Evolutionary conservation across 2,329 filamentous ascomycete species (phyloP), one percentile per base, ranked within the genome.

Genomic region (Xylariaceae sp.): DNA sequence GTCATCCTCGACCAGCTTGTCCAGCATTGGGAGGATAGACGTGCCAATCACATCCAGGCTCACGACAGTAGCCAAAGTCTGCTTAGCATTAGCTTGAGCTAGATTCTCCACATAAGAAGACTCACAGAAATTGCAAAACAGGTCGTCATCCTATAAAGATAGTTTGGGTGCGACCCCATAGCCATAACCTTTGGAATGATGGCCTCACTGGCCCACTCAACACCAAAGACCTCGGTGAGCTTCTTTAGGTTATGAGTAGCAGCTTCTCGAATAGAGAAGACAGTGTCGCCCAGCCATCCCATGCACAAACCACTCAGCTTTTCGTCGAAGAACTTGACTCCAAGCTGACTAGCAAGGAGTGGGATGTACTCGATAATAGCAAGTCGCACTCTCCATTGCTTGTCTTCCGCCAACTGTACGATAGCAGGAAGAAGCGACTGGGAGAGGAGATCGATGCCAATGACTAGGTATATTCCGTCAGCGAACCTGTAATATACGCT

Each of bases 291-390:
- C 24, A 98, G 76, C 93, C 93, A 98, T 54, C 88, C 87, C 91
- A 98, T 97, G 74, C 93, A 98, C 29, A 98, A 75, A 53, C 83
- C 85, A 65, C 88, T 91, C 40, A 98, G 78, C 72, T 98, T 94
- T 69, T 98, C 93, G 57, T 98, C 90, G 61, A 98, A 98, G 75
- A 98, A 98, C 63, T 94, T 83, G 39, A 97, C 90, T 37, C 93
- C 93, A 11, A 98, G 79, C 65, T 98, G 93, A 60, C 89, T 93
- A 40, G 93, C 93, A 45, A 98, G 81, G 43, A 98, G 78, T 22
- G 93, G 93, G 57, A 98, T 96, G 70, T 98, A 97, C 77, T 98
- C 91, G 65, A 98, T 98, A 64, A 98, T 98, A 46, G 93, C 93
- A 53, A 98, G 78, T 54, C 93, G 87, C 46, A 98, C 93, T 60